Conservation (phyloP, 306 rosid species). For the Carpinus viminea region DNA sequence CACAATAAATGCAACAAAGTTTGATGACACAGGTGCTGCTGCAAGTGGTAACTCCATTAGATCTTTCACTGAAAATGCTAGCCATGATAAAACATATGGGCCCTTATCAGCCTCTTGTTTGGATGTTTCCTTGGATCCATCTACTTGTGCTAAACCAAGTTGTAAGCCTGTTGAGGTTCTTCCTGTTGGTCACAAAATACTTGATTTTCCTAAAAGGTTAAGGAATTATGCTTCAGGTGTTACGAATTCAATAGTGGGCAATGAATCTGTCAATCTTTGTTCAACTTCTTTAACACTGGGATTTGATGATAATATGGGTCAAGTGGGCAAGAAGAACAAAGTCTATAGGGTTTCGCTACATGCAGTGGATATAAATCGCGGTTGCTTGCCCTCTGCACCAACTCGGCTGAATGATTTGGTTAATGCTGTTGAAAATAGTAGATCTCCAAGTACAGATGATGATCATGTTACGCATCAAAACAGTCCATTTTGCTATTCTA, state of each 20-base stretch:
- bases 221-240: slow-evolving; percentile 21
- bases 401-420: slow-evolving; percentile 7
- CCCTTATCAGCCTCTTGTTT: background rate
- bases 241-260: slow-evolving; percentile 1
- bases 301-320: slow-evolving; percentile 17
- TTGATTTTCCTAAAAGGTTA: slow-evolving; percentile 32
- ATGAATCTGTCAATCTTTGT: slow-evolving; percentile 24
- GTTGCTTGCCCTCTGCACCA: background rate
- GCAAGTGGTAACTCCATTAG: too few species aligned
- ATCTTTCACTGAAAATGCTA: background rate
- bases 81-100: slow-evolving; percentile 8
- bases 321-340: slow-evolving; percentile 14
- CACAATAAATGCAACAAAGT: background rate
- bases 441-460: slow-evolving; percentile 16
- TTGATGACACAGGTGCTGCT: background rate
- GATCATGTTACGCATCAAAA: background rate
- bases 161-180: slow-evolving; percentile 19
- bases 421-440: background rate
- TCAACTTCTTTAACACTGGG: slow-evolving; percentile 12
- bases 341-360: background rate
- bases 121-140: slow-evolving; percentile 16
- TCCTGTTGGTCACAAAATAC: slow-evolving; percentile 13
- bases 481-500: slow-evolving; percentile 4
- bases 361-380: background rate
- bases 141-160: slow-evolving; percentile 10